Evolutionary conservation across 1,284 basidiomycete genomes (phyloP).

Genomic region (Tranzscheliella williamsii): DNA sequence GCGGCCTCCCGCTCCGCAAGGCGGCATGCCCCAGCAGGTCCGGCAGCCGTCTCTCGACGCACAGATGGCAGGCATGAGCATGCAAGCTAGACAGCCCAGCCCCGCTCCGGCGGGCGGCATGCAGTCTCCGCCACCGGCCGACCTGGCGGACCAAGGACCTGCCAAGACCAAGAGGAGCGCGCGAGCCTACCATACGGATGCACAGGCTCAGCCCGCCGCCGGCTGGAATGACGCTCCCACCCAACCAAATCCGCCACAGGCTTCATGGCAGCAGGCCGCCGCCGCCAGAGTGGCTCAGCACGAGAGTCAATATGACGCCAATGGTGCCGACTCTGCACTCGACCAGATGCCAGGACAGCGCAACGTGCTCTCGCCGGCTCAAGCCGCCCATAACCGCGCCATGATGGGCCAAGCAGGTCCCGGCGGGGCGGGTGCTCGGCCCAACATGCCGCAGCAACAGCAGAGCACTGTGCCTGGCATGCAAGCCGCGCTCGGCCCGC

Average conservation of each 20-base stretch:
- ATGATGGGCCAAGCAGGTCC: conserved; percentile 22
- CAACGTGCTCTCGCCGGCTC: conserved; percentile 50
- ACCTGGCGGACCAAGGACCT: conserved; percentile 24
- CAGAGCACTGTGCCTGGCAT: conserved; percentile 29
- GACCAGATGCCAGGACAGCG: conserved; percentile 58
- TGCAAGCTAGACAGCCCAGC: conserved; percentile 22
- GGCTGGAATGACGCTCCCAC: conserved; percentile 55
- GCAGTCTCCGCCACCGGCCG: neutral
- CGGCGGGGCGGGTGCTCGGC: conserved; percentile 5
- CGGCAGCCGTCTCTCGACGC: conserved; percentile 8
- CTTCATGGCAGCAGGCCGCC: conserved; percentile 55
- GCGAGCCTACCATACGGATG: conserved; percentile 59
- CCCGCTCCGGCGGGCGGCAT: conserved; percentile 4
- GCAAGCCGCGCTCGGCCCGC: conserved; percentile 21
- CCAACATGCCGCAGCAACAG: conserved; percentile 23
- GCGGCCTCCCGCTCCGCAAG: conserved; percentile 20
- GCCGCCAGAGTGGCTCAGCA: conserved; percentile 47
- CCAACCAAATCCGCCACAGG: conserved; percentile 46
- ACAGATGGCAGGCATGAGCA: conserved; percentile 40
- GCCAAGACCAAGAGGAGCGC: conserved; percentile 56
- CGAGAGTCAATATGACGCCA: conserved; percentile 20
- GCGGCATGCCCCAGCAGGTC: neutral
- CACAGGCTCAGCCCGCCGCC: conserved; percentile 15
- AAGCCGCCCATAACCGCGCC: conserved; percentile 53
- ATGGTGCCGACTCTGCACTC: conserved; percentile 43